Evolutionary conservation across 1,139 yeast species (phyloP).

Genomic region (Yamadazyma dendronema): DNA sequence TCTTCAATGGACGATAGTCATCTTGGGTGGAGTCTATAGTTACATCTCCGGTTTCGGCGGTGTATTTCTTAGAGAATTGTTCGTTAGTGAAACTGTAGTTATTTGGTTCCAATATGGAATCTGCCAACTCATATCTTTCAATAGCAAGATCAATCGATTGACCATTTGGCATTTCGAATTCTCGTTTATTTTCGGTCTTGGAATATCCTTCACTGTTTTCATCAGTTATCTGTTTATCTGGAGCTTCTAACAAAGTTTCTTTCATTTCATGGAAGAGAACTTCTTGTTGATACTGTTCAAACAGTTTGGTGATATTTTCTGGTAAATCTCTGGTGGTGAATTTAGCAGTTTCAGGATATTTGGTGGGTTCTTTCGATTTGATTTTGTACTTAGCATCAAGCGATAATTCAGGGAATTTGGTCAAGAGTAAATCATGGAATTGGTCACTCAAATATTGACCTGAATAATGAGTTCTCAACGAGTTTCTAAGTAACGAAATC

Average conservation of each 20-base stretch:
- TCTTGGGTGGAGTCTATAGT: conserved; percentile 39
- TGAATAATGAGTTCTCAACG: conserved; percentile 64
- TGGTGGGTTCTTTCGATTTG: conserved; percentile 32
- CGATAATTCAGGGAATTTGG: conserved; percentile 17
- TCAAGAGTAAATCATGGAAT: conserved; percentile 23
- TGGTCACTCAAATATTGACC: conserved; percentile 58
- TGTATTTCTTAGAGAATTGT: conserved; percentile 25
- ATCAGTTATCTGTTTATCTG: conserved; percentile 38
- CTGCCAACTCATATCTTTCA: conserved; percentile 71
- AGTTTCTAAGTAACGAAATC: conserved; percentile 71
- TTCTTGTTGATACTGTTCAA: conserved; percentile 33
- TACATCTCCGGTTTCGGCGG: conserved; percentile 38
- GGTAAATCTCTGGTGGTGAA: conserved; percentile 31
- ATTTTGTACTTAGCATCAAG: conserved; percentile 25
- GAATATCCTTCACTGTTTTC: conserved; percentile 26
- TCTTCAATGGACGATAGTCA: conserved; percentile 72
- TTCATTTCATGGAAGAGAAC: conserved; percentile 58
- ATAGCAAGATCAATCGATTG: conserved; percentile 39
- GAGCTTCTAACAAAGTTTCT: conserved; percentile 59
- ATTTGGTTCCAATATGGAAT: conserved; percentile 69
- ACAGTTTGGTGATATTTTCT: conserved; percentile 35
- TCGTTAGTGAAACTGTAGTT: conserved; percentile 33
- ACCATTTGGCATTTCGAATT: conserved; percentile 80
- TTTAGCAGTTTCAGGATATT: conserved; percentile 31
- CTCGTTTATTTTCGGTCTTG: conserved; percentile 41